Base-by-base conservation (phyloP, 202 grass and related monocot species). In the Schoenoplectus tabernaemontani region DNA sequence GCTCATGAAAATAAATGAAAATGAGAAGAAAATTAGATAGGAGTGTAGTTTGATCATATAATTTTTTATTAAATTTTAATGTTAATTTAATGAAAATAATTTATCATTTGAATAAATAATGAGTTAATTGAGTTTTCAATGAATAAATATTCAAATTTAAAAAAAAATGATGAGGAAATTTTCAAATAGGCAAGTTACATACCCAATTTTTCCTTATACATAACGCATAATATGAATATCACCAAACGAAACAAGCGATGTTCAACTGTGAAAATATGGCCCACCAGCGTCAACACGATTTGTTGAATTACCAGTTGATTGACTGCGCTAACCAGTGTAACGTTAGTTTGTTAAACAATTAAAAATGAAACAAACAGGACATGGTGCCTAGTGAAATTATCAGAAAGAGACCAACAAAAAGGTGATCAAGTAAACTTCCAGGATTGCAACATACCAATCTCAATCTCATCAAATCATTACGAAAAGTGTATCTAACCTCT, bases 391-490 rank as follows among this genome's bases (percentile, higher is more conserved):
- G n/a, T n/a, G 43, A 53, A 4, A 51, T 9, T 32, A 50, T 73
- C 68, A 73, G 68, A 50, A 73, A 30, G n/a, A n/a, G 26, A 33
- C 46, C 15, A 51, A 34, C 70, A 74, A n/a, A 54, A 74, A 74
- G 46, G 46, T 15, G 23, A 54, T 33, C 12, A 8, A 19, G 4
- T 34, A 74, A 74, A 74, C 46, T 24, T 48, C 69, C 69, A 32
- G 33, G 0, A 23, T 51, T 79, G 57, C 37, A 79, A 63, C 34
- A 64, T 64, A 50, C 23, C 59, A 53, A 80, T 65, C 78, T 47
- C 78, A 80, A 80, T 80, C 39, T 47, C 37, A 64, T 37, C 39
- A 80, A 63, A 64, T 48, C 78, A 62, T 19, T 65, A 65, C 65
- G 59, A 65, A 51, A 80, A 80, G 57, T 60, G 41, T 41, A 62